Conservation (phyloP, 2,329 filamentous ascomycete species). For the Exophiala calicioides region DNA sequence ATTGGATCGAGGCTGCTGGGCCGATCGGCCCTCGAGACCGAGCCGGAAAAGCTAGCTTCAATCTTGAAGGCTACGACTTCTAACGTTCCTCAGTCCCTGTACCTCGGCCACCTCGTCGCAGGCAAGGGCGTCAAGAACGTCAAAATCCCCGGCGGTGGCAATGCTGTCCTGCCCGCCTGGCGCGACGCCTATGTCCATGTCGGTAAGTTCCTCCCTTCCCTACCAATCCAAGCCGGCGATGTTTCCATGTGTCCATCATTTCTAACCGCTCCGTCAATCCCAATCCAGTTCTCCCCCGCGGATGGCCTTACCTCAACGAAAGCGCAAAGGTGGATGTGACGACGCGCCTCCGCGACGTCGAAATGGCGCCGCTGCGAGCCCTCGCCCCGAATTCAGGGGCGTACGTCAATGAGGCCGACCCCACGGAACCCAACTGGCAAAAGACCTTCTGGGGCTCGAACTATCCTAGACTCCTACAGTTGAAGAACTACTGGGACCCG, state of each 20-base stretch:
- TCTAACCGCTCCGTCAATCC: too few relatives aligned
- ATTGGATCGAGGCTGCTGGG: conserved; percentile 25
- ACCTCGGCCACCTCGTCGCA: conserved; percentile 24
- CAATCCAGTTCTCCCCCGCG: conserved; percentile 22
- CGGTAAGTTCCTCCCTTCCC: conserved; percentile 12
- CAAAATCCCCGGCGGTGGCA: conserved; percentile 32
- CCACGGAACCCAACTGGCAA: conserved; percentile 43
- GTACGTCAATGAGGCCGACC: conserved; percentile 40
- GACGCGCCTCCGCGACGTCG: conserved; percentile 15
- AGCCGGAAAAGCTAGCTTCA: conserved; percentile 25
- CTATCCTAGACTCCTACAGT: conserved; percentile 33
- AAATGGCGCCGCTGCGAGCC: conserved; percentile 31
- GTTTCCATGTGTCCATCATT: neutral
- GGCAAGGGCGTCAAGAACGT: conserved; percentile 34
- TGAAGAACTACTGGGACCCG: conserved; percentile 39
- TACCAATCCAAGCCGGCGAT: neutral
- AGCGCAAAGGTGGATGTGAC: conserved; percentile 20
- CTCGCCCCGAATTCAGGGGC: conserved; percentile 33
- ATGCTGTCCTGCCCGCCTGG: conserved; percentile 38
- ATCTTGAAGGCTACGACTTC: conserved; percentile 26
- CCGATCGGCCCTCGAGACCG: conserved; percentile 15
- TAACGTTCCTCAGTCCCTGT: conserved; percentile 19
- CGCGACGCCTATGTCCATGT: conserved; percentile 36
- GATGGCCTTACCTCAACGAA: conserved; percentile 23
- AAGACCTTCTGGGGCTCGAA: conserved; percentile 43